Evolutionary conservation across 805 yeast species (phyloP), one percentile per base, ranked within the genome.

Genomic region (Lachancea dasiensis): DNA sequence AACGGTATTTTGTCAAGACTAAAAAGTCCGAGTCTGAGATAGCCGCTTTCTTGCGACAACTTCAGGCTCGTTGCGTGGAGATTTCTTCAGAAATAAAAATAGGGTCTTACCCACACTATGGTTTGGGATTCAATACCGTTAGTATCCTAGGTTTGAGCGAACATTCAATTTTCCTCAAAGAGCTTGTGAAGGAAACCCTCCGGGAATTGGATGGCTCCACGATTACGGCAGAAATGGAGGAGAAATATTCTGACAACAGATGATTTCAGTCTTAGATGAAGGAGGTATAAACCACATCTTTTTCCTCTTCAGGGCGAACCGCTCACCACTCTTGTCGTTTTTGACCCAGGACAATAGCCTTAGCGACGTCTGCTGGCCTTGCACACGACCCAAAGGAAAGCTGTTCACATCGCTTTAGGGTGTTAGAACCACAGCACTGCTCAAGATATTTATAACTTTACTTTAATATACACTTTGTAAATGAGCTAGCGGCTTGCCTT

Each of bases 61-160:
- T 82, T 20, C 92, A 84, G 47, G 51, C 52, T 2, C 58, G 59
- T 30, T 65, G 66, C 15, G 49, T 51, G 4, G 41, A 48, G 4
- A 45, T 51, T 4, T 58, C 61, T 4, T 39, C 43, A 14, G 56
- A 54, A 23, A 68, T 86, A 35, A 86, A 86, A 52, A 69, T 86
- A 33, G 95, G 95, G 3, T 79, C 89, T 23, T 86, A 86, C 54
- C 95, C 95, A 1, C 95, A 86, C 58, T 70, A 74, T 61, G 69
- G 70, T 11, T 70, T 75, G 60, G 69, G 73, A 1, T 63, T 75
- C 38, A 81, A 75, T 48, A 85, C 95, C 0, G 75, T 86, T 14
- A 81, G 94, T 48, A 70, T 86, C 13, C 67, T 84, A 26, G 95
- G 94, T 1, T 72, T 74, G 14, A 54, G 50, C 15, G 58, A 61